A percentile compares a stretch with the other conserved stretches of the same genome.
Conservation (phyloP, 2,329 filamentous ascomycete genomes). For the Aphanoascus verrucosus region DNA sequence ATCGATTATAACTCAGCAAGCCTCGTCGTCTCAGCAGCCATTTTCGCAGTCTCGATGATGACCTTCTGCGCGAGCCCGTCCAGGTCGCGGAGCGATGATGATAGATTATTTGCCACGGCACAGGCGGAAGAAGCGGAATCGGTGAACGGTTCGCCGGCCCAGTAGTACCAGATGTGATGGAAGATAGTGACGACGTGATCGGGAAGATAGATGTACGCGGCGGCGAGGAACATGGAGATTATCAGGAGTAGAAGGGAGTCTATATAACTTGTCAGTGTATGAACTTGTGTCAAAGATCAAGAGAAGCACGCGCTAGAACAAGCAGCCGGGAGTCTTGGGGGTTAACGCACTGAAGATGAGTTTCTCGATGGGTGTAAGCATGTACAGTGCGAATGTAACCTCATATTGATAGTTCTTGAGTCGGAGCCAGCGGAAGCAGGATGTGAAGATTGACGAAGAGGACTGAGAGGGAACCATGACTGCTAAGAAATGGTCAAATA, state of each 20-base stretch:
- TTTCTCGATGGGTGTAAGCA: slow-evolving; percentile 92
- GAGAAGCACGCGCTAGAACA: too few species aligned
- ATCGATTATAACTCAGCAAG: slow-evolving; percentile 11
- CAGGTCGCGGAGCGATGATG: slow-evolving; percentile 22
- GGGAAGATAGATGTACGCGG: slow-evolving; percentile 82
- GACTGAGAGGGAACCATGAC: slow-evolving; percentile 8
- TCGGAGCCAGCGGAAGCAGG: slow-evolving; percentile 71
- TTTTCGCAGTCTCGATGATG: slow-evolving; percentile 40
- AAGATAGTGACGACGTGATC: slow-evolving; percentile 76
- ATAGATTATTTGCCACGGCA: slow-evolving; percentile 16
- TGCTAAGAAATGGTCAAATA: too few species aligned
- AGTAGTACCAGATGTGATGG: slow-evolving; percentile 87
- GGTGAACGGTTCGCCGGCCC: slow-evolving; percentile 58
- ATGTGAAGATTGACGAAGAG: slow-evolving; percentile 35
- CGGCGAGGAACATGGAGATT: slow-evolving; percentile 73
- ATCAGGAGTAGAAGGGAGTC: slow-evolving; percentile 89
- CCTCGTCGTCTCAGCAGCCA: slow-evolving; percentile 29
- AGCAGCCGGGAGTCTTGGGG: too few species aligned
- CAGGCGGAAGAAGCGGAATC: slow-evolving; percentile 17
- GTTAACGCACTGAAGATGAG: slow-evolving; percentile 93
- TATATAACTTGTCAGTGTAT: slow-evolving; percentile 36
- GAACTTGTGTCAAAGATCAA: neutral
- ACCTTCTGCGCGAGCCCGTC: slow-evolving; percentile 25
- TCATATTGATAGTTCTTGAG: slow-evolving; percentile 98
- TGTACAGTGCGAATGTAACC: slow-evolving; percentile 92